Conservation (phyloP, 2,329 filamentous ascomycete genomes). For the Monosporascus sp. region DNA sequence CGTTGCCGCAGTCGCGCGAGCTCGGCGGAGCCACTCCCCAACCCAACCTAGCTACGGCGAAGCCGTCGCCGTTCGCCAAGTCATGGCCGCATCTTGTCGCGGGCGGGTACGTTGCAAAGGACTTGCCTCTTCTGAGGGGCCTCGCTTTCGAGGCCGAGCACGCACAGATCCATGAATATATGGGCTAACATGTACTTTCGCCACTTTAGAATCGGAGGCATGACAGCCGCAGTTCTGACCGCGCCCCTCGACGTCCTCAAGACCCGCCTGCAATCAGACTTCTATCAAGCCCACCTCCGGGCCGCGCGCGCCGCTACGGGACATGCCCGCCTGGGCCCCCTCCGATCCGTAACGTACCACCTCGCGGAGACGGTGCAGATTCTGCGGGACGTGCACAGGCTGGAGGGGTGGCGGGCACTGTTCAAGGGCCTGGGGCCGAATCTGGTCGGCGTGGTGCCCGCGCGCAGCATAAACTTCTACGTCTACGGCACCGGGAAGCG, state of each 20-base stretch:
- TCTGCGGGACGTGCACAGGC: constrained; percentile 70
- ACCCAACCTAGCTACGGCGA: constrained; percentile 29
- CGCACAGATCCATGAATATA: background rate
- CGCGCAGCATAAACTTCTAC: constrained; percentile 89
- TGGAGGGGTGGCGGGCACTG: constrained; percentile 79
- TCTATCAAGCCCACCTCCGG: constrained; percentile 80
- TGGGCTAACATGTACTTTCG: constrained; percentile 1
- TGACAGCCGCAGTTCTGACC: constrained; percentile 88
- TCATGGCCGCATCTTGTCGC: constrained; percentile 92
- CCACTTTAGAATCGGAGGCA: constrained; percentile 58
- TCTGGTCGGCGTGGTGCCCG: constrained; percentile 82
- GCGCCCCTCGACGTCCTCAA: constrained; percentile 92
- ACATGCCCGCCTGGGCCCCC: constrained; percentile 55
- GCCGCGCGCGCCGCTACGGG: constrained; percentile 59
- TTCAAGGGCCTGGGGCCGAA: constrained; percentile 94
- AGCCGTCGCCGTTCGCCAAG: constrained; percentile 56
- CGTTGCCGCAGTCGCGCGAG: constrained; percentile 56
- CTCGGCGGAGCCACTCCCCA: constrained; percentile 51
- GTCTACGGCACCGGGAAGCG: constrained; percentile 90
- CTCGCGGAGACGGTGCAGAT: constrained; percentile 84
- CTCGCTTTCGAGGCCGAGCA: background rate
- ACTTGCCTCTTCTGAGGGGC: background rate
- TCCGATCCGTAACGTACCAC: constrained; percentile 66
- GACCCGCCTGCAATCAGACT: constrained; percentile 88
- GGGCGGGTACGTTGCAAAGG: constrained; percentile 62